Evolutionary conservation across 2,329 filamentous ascomycete species (phyloP).

Genomic region (Bisporella sp.): DNA sequence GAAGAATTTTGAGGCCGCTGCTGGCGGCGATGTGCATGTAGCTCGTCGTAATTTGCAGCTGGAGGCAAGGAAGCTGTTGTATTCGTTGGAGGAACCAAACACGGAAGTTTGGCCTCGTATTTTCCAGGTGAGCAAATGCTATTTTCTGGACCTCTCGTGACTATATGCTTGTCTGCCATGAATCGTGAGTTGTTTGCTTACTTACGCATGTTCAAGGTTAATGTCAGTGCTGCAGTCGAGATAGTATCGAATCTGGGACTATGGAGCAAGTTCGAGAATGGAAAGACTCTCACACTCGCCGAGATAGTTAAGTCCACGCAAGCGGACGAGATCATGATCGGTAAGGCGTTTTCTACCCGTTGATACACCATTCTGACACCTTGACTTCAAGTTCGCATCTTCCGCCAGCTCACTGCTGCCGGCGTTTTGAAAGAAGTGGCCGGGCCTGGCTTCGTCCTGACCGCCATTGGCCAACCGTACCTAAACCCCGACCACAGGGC

Average conservation of each 20-base stretch:
- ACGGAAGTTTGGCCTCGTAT: slow-evolving; percentile 18
- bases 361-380: not conserved
- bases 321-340: slow-evolving; percentile 19
- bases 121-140: slow-evolving; percentile 11
- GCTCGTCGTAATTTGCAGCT: slow-evolving; percentile 16
- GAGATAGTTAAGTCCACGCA: slow-evolving; percentile 13
- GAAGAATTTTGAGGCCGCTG: too few relatives aligned
- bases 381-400: not conserved
- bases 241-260: slow-evolving; percentile 13
- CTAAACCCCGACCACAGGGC: slow-evolving; percentile 11
- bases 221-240: slow-evolving; percentile 16
- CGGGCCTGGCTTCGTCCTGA: slow-evolving; percentile 12
- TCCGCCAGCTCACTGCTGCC: slow-evolving; percentile 14
- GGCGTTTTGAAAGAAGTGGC: slow-evolving; percentile 8
- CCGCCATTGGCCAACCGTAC: slow-evolving; percentile 9
- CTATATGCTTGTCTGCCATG: not conserved
- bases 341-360: slow-evolving; percentile 1
- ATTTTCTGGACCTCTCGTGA: too few relatives aligned
- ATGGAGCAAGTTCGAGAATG: slow-evolving; percentile 17
- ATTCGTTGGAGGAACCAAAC: slow-evolving; percentile 18
- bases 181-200: not conserved
- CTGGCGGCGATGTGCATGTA: not conserved
- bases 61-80: slow-evolving; percentile 15
- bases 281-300: slow-evolving; percentile 11
- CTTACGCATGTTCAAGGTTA: slow-evolving; percentile 8